Evolutionary conservation across 441 rosid genomes (phyloP).

Genomic region (Euphorbia schlechtendalii): DNA sequence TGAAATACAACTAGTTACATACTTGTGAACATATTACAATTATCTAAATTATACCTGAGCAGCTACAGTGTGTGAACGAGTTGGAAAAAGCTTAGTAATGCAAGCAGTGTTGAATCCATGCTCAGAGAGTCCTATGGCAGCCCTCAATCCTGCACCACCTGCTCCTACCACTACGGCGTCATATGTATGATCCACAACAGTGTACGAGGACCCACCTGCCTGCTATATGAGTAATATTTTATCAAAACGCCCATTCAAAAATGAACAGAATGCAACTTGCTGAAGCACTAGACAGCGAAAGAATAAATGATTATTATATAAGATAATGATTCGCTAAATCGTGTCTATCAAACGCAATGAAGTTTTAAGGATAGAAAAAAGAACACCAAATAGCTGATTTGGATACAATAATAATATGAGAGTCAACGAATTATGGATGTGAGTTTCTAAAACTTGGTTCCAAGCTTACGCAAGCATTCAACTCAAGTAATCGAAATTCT

Average conservation of each 20-base stretch:
- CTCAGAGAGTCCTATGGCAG: conserved; percentile 93
- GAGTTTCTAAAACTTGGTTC: neutral
- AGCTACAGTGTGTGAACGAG: conserved; percentile 95
- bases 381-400: no score
- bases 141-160: conserved; percentile 94
- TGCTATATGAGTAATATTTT: conserved; percentile 16
- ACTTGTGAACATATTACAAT: conserved; percentile 4
- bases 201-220: conserved; percentile 52
- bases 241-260: neutral
- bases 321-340: no score
- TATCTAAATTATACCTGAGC: conserved; percentile 57
- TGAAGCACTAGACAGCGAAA: neutral
- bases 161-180: conserved; percentile 97
- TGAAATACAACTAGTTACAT: no score
- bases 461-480: neutral
- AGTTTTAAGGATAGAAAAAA: no score
- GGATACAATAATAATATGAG: no score
- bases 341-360: no score
- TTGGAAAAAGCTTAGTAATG: conserved; percentile 91
- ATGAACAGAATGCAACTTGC: neutral
- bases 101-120: conserved; percentile 97
- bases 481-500: neutral
- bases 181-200: conserved; percentile 90
- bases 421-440: neutral
- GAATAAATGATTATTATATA: no score